A percentile compares a stretch with the other conserved stretches of the same genome.
Evolutionary conservation across 78 protist genomes (phyloP).

Genomic region (Bigelowiella natans): DNA sequence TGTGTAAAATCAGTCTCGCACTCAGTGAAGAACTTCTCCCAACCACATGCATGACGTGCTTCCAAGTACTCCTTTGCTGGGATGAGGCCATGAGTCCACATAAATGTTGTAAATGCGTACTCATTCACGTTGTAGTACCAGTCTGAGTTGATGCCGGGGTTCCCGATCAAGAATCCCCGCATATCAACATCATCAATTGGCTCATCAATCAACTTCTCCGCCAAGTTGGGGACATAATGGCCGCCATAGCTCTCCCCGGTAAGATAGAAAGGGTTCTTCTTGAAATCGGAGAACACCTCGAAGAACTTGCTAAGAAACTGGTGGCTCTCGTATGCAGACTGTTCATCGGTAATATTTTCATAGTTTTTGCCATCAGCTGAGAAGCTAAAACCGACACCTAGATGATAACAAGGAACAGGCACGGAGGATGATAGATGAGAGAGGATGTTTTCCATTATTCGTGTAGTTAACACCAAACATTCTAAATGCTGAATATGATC

Average conservation of each 20-base stretch:
- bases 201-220: neutral
- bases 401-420: too few relatives aligned
- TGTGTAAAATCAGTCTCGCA: neutral
- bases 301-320: neutral
- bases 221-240: neutral
- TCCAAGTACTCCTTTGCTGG: neutral
- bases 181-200: neutral
- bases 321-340: neutral
- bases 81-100: conserved; percentile 15
- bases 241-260: neutral
- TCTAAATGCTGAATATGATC: too few relatives aligned
- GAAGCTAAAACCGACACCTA: neutral
- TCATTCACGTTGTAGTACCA: conserved; percentile 15
- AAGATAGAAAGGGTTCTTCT: neutral
- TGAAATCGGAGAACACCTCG: neutral
- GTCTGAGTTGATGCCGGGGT: conserved; percentile 13
- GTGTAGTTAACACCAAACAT: too few relatives aligned
- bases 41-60: neutral
- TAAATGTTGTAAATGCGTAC: neutral
- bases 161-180: neutral
- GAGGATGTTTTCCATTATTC: too few relatives aligned
- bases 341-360: neutral
- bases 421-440: too few relatives aligned
- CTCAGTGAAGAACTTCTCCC: neutral
- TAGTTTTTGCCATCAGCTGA: neutral